phyloP scores from a whole-genome alignment of 73 alveolate species.

The Paramecium biaurelia region DNA sequence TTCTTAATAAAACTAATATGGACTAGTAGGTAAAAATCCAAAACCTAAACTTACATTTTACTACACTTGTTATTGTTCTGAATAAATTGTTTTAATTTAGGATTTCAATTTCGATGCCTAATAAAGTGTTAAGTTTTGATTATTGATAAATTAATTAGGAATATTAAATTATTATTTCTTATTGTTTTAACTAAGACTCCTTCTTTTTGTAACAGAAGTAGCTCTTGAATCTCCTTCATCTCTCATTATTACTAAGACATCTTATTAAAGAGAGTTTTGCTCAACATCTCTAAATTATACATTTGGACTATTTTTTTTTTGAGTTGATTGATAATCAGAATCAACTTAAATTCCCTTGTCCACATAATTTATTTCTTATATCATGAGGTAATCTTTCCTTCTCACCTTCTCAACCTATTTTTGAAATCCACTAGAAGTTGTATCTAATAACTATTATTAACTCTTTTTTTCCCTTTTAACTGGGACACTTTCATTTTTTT shows the following conservation, averaged over 20 bases:
- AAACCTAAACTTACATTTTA: background rate
- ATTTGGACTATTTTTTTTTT: background rate
- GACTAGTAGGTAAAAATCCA: background rate
- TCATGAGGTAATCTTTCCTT: background rate
- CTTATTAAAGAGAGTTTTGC: background rate
- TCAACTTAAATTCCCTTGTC: background rate
- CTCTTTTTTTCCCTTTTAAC: background rate
- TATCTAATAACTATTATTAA: background rate
- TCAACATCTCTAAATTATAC: background rate
- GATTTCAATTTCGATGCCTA: background rate
- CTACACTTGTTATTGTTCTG: background rate
- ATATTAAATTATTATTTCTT: background rate
- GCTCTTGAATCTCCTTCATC: background rate
- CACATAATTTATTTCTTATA: background rate
- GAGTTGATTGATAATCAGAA: background rate
- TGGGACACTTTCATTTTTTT: background rate
- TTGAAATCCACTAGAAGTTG: background rate
- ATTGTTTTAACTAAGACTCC: background rate
- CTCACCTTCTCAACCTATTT: background rate
- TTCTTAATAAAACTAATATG: constrained; percentile 16
- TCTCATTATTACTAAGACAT: constrained; percentile 13
- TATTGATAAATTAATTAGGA: background rate
- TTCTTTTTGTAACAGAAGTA: background rate
- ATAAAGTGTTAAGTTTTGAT: background rate
- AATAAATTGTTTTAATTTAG: background rate